Evolutionary conservation across 1,284 basidiomycete genomes (phyloP), one percentile per base, ranked within the genome.

Genomic region (Papiliotrema laurentii): DNA sequence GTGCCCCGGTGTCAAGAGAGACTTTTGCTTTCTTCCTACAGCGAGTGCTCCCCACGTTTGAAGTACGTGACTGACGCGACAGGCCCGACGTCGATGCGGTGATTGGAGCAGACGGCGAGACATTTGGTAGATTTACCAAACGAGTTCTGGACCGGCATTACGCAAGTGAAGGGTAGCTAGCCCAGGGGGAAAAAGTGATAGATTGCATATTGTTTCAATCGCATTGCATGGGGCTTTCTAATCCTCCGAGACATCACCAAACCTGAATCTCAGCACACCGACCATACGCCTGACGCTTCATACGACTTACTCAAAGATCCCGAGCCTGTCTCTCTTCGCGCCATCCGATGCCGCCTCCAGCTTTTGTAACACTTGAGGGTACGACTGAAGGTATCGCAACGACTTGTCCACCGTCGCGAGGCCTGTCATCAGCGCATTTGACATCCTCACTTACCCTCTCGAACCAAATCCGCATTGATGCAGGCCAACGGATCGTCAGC

Each of bases 1-100:
- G 41, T 21, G 5, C n/a, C 27, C 33, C 16, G 16, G 59, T 72
- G 24, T 74, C 84, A n/a, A 77, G 89, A 52, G 87, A 89, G 74
- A 92, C 85, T 2, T 89, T 79, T 55, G 77, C 89, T 3, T 77
- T 94, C 22, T 97, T 96, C 78, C 85, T 96, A 82, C 90, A 94
- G 72, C 71, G 36, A 50, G 70, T 61, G 16, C 19, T 26, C 27
- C 7, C 21, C 9, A 33, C 10, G 11, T 5, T 27, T 26, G 25
- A 24, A 9, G 13, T 14, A 22, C n/a, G 19, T 36, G 18, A 42
- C 25, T 44, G 9, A 37, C n/a, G 1, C 13, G 13, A 7, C 41
- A 72, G 70, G 47, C 91, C 92, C 1, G 83, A 93, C 67, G 83
- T 85, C 5, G 78, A 87, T 54, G 84, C 87, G 60, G 78, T 80